Evolutionary conservation across 768 basidiomycete species (phyloP).

Genomic region (Imleria badia): DNA sequence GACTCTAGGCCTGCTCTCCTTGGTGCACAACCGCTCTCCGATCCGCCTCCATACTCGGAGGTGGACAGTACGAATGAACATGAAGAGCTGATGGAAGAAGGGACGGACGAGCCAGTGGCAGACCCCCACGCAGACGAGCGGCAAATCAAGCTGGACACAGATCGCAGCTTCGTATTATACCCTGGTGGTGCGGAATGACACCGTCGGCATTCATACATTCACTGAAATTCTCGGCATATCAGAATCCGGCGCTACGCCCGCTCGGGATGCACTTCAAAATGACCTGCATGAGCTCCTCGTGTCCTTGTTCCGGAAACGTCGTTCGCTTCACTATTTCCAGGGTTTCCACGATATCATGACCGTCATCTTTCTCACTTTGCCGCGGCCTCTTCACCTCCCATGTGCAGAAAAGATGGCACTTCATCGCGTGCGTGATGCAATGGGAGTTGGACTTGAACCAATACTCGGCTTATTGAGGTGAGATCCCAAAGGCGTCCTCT

Average conservation of each 20-base stretch:
- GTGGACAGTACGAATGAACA: conserved; percentile 12
- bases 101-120: background rate
- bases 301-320: conserved; percentile 68
- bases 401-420: conserved; percentile 45
- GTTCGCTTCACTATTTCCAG: conserved; percentile 80
- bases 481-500: background rate
- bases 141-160: conserved; percentile 86
- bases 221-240: conserved; percentile 10
- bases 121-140: conserved; percentile 71
- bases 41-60: conserved; percentile 31
- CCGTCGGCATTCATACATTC: conserved; percentile 7
- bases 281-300: conserved; percentile 74
- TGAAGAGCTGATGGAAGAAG: conserved; percentile 1
- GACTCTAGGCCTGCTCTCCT: conserved; percentile 27
- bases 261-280: conserved; percentile 56
- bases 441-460: conserved; percentile 83
- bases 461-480: conserved; percentile 78
- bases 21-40: conserved; percentile 41
- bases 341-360: conserved; percentile 94
- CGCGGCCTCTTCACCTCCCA: conserved; percentile 51
- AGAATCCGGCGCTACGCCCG: conserved; percentile 16
- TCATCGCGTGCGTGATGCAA: conserved; percentile 71
- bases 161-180: conserved; percentile 91
- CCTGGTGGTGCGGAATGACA: conserved; percentile 63
- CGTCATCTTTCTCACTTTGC: conserved; percentile 76